Percentiles rank a stretch among this genome's conserved stretches.
These are phyloP conservation scores for Plasmopara viticola DNA, from an alignment of 352 stramenopile genomes.

Conservation along the genomic window DNA sequence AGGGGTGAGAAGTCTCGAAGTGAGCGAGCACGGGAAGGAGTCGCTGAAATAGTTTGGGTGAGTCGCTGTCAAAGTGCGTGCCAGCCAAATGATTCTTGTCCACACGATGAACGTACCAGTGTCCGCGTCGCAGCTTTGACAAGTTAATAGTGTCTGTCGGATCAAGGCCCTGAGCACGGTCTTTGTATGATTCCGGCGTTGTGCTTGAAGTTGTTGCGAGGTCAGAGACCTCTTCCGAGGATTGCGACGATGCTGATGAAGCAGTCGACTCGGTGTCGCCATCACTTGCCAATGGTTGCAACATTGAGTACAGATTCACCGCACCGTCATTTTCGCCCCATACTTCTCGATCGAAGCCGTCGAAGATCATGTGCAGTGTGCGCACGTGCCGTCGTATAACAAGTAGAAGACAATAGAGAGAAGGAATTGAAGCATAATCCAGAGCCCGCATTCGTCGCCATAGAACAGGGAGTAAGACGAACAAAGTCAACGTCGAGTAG, in stretches of 20 bases:
- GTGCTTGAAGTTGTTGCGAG: conserved; percentile 3
- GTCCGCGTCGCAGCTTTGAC: conserved; percentile 14
- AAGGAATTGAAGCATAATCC: conserved; percentile 54
- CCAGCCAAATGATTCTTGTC: conserved; percentile 64
- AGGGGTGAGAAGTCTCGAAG: conserved; percentile 26
- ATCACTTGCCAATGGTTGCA: conserved; percentile 22
- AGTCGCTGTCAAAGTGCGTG: conserved; percentile 53
- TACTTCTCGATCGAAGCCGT: conserved; percentile 43
- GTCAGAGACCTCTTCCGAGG: conserved; percentile 5
- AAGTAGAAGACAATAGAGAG: conserved; percentile 34
- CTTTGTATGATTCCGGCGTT: not conserved
- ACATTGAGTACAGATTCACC: conserved; percentile 65
- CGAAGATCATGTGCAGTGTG: conserved; percentile 45
- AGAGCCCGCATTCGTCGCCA: conserved; percentile 20
- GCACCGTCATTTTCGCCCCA: conserved; percentile 66
- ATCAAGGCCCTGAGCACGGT: conserved; percentile 13
- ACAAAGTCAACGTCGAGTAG: not conserved
- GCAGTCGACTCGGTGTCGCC: conserved; percentile 16
- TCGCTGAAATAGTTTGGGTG: conserved; percentile 44
- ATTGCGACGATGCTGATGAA: conserved; percentile 20
- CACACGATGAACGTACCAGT: conserved; percentile 67
- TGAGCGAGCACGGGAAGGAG: conserved; percentile 53
- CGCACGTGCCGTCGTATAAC: conserved; percentile 41
- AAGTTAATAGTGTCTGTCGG: conserved; percentile 8
- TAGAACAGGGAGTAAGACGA: conserved; percentile 2